A percentile compares a stretch with the other conserved stretches of the same genome.
These are phyloP conservation scores for Neofusicoccum parvum DNA, from an alignment of 2,329 filamentous ascomycete genomes.

Conservation along the genomic window DNA sequence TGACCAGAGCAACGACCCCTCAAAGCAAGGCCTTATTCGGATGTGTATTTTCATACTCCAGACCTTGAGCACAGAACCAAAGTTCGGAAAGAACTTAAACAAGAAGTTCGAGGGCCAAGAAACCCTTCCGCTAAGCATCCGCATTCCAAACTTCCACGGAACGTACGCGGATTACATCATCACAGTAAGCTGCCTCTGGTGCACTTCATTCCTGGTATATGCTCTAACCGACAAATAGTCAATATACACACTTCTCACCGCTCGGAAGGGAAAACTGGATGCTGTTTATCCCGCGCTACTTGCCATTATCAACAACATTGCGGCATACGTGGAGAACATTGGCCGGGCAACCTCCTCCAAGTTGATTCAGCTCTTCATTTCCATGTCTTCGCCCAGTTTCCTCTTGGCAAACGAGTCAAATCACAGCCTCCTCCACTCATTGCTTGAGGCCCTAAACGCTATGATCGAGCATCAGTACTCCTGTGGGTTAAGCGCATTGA, in stretches of 20 bases:
- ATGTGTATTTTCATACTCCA: slow-evolving; percentile 98
- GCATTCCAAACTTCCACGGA: slow-evolving; percentile 81
- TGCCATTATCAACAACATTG: slow-evolving; percentile 90
- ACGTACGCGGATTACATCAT: slow-evolving; percentile 94
- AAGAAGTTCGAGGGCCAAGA: slow-evolving; percentile 87
- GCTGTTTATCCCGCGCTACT: slow-evolving; percentile 90
- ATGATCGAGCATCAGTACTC: slow-evolving; percentile 86
- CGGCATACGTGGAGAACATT: slow-evolving; percentile 78
- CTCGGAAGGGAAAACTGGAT: slow-evolving; percentile 84
- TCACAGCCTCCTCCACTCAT: slow-evolving; percentile 74
- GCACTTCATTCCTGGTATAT: neutral
- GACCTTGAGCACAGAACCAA: slow-evolving; percentile 88
- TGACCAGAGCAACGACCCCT: slow-evolving; percentile 80
- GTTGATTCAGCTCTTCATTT: slow-evolving; percentile 82
- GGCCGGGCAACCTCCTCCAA: slow-evolving; percentile 76
- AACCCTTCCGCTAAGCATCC: slow-evolving; percentile 77
- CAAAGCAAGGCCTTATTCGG: slow-evolving; percentile 87
- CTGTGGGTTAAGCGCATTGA: slow-evolving; percentile 54
- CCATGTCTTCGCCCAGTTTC: slow-evolving; percentile 92
- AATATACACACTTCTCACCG: slow-evolving; percentile 87
- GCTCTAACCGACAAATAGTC: slow-evolving; percentile 58
- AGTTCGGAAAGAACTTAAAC: slow-evolving; percentile 88
- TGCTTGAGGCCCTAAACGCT: slow-evolving; percentile 86
- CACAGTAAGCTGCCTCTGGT: slow-evolving; percentile 60
- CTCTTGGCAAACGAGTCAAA: slow-evolving; percentile 91